These are phyloP conservation scores for Onygenales sp. DNA, from an alignment of 2,329 filamentous ascomycete species.

Conservation along the genomic window DNA sequence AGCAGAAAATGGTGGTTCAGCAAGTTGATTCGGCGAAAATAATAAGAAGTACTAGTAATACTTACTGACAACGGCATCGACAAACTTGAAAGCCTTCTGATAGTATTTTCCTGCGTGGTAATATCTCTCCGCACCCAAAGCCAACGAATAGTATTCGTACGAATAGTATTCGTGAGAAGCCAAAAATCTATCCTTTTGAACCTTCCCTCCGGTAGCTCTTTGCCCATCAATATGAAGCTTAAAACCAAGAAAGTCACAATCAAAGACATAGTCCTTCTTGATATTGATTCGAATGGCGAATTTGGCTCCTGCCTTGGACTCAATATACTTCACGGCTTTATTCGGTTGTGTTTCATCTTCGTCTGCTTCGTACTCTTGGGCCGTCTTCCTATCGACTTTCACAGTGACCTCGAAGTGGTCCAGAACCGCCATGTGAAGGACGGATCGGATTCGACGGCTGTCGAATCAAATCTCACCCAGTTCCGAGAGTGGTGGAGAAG, in stretches of 20 bases:
- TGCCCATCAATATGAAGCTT: constrained; percentile 15
- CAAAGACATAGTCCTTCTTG: constrained; percentile 2
- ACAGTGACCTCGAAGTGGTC: constrained; percentile 7
- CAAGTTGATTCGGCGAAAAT: no score
- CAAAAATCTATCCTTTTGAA: background rate
- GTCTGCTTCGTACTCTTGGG: constrained; percentile 20
- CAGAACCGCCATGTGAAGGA: constrained; percentile 10
- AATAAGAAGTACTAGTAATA: background rate
- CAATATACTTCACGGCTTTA: constrained; percentile 21
- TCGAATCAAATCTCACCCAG: background rate
- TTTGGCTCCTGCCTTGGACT: constrained; percentile 17
- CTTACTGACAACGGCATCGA: constrained; percentile 5
- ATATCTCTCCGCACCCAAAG: background rate
- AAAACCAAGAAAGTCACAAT: constrained; percentile 8
- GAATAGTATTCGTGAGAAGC: background rate
- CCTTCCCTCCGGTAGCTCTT: constrained; percentile 3
- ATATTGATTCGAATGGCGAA: constrained; percentile 15
- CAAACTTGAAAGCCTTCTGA: constrained; percentile 14
- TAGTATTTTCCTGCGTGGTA: background rate
- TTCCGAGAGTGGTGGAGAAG: no score
- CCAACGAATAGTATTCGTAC: background rate
- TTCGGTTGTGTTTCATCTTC: constrained; percentile 5
- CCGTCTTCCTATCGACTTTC: constrained; percentile 9
- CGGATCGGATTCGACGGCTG: background rate
- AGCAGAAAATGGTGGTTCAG: no score